Evolutionary conservation across 1,139 yeast species (phyloP), one percentile per base, ranked within the genome.

Genomic region (Pichia sp.): DNA sequence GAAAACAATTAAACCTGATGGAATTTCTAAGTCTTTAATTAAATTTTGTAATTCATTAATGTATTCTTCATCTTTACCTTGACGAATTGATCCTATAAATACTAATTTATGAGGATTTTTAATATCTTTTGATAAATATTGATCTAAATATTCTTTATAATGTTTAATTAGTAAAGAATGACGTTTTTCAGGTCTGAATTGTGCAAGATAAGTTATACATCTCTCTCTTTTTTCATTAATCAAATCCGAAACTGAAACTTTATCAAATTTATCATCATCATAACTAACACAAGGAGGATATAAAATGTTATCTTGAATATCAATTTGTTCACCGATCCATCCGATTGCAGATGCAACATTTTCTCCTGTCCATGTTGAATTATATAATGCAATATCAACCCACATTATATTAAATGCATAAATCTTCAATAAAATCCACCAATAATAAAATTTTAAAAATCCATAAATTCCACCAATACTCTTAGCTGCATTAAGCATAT

Each of bases 151-250:
- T 41, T 69, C 62, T 10, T 77, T 66, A 62, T 76, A 93, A 51
- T 87, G 80, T 4, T 62, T 53, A 33, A 91, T 62, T 4, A 89
- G 72, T 40, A 91, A 66, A 16, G 64, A 70, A 57, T 93, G 98
- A 49, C 98, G 78, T 62, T 93, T 93, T 60, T 93, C 99, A 1
- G 96, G 93, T 45, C 99, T 76, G 64, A 86, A 93, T 62, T 93
- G 99, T 0, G 97, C 97, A 39, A 93, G 65, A 46, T 82, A 87
- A 8, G 91, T 70, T 45, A 88, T 68, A 27, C 70, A 70, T 41
- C 40, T 70, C 63, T 47, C 94, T 69, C 54, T 50, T 24, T 29
- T 6, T 1, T 25, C 25, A 4, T 31, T 46, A 35, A 45, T 9
- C 3, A 51, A 41, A 20, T 41, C 42, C 7, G 35, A 42, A 19